Conservation (phyloP, 345 rosid genomes). For the Hirschfeldia incana region DNA sequence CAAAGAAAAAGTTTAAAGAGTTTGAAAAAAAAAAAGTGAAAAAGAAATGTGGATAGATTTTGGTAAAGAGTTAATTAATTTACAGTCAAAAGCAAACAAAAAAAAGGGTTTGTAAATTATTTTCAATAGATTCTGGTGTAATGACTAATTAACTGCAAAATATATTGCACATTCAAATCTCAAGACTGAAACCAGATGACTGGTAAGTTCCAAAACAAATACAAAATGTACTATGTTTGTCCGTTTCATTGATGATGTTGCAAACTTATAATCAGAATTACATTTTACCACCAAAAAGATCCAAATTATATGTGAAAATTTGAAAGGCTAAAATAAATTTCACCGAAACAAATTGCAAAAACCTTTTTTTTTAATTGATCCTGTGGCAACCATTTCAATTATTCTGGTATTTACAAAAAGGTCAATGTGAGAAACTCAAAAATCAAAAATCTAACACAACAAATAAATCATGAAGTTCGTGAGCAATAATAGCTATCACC, state of each 20-base stretch:
- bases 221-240: no score
- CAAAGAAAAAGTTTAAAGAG: neutral
- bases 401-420: neutral
- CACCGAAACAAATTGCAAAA: neutral
- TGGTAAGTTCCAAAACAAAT: neutral
- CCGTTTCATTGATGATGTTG: no score
- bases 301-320: neutral
- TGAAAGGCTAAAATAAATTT: neutral
- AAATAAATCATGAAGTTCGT: neutral
- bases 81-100: neutral
- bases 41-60: slow-evolving; percentile 3
- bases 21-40: neutral
- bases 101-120: neutral
- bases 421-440: neutral
- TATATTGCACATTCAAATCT: neutral
- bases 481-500: neutral
- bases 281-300: neutral
- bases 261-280: neutral
- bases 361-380: no score
- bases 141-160: neutral
- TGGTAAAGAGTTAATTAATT: neutral
- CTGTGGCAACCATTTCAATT: neutral
- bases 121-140: neutral
- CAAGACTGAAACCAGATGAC: neutral
- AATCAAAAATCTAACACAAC: neutral